Percentiles rank a stretch among this genome's conserved stretches.
Evolutionary conservation across 2,329 filamentous ascomycete genomes (phyloP).

Genomic region (Nemania sp.): DNA sequence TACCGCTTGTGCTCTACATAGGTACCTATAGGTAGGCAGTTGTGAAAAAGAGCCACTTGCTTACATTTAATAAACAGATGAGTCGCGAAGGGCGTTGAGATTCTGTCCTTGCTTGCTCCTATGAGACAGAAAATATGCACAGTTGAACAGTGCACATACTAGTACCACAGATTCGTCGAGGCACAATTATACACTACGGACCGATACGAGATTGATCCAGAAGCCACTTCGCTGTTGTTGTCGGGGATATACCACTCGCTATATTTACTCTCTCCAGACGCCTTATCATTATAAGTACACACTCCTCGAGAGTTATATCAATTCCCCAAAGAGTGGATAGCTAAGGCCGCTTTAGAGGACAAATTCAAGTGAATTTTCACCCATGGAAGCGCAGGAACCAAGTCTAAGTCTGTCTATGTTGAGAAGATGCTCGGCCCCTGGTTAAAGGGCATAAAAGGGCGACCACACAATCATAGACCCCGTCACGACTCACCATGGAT

Average conservation of each 20-base stretch:
- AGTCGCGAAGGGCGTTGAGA: neutral
- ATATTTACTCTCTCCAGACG: neutral
- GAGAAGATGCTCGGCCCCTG: neutral
- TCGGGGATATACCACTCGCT: neutral
- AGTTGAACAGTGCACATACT: neutral
- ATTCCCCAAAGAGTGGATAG: neutral
- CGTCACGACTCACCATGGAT: neutral
- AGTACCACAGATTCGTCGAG: neutral
- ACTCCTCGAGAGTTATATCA: neutral
- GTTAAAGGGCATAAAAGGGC: neutral
- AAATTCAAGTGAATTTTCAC: no score
- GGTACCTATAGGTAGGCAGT: no score
- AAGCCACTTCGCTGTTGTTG: neutral
- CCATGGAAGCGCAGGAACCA: neutral
- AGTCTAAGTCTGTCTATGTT: neutral
- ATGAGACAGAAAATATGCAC: neutral
- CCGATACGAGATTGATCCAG: neutral
- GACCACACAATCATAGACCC: no score
- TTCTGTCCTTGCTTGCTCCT: neutral
- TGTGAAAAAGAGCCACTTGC: neutral
- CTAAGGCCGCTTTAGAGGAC: neutral
- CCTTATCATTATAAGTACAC: neutral
- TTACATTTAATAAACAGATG: neutral
- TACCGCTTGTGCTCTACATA: constrained; percentile 2
- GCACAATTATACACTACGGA: neutral